Evolutionary conservation across 1,284 basidiomycete genomes (phyloP), one percentile per base, ranked within the genome.

Genomic region (Porogramme epimiltina): DNA sequence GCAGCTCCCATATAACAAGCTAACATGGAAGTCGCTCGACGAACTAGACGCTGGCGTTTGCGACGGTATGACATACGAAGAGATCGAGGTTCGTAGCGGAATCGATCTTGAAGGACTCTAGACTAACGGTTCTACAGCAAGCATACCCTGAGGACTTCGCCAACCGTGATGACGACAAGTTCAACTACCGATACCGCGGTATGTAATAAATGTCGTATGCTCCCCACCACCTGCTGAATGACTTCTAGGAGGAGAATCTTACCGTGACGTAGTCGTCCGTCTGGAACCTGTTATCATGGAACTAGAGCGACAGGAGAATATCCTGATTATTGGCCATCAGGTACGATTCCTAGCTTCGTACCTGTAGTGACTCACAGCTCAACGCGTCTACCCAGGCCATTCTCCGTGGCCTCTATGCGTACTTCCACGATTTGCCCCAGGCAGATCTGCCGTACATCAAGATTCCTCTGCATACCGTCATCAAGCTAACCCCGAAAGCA

Each of bases 281-380:
- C 78, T 99, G 23, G 97, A 99, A 69, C 97, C 97, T 13, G 91
- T 98, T 47, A 98, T 99, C 63, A 98, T 99, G 93, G 97, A 99
- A 71, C 82, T 99, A 18, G 97, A 99, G 70, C 78, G 97, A 47
- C 95, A 98, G 70, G 91, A 96, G 69, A 98, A 99, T 66, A 95
- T 99, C 55, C 75, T 99, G 33, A 93, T 99, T 61, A 90, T 99
- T 46, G 95, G 95, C 1, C 97, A 99, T 72, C 95, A 98, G 75
- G 89, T 86, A 40, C 61, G 22, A 26, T 1, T 25, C 23, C 22
- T 19, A 31, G 43, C n/a, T 15, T 19, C 3, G 2, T 26, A 2
- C n/a, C n/a, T 20, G 25, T 10, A 33, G 26, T 39, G 31, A 34
- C 60, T 37, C 51, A 34, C 15, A 13, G 28, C 9, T 48, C 55